A percentile compares a stretch with the other conserved stretches of the same genome.
Evolutionary conservation across 805 yeast genomes (phyloP).

Genomic region (Saccharomycopsis vini): DNA sequence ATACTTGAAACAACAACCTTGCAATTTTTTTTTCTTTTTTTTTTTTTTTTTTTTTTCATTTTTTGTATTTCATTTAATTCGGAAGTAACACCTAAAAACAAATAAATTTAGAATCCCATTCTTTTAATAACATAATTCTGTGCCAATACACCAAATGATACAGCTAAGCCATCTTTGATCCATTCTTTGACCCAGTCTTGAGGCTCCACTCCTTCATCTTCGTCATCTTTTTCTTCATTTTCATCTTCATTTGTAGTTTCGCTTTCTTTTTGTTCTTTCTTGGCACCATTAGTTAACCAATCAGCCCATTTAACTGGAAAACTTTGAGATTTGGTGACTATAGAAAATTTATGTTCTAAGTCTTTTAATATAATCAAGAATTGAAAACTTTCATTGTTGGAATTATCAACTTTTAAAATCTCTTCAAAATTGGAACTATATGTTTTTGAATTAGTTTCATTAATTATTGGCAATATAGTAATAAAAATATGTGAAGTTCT

Average conservation of each 20-base stretch:
- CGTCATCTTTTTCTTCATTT: conserved; percentile 28
- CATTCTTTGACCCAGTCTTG: conserved; percentile 74
- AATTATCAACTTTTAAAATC: conserved; percentile 30
- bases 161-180: conserved; percentile 69
- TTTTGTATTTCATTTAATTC: too few species aligned
- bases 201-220: conserved; percentile 55
- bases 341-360: conserved; percentile 63
- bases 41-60: too few species aligned
- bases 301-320: conserved; percentile 85
- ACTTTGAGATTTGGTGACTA: conserved; percentile 76
- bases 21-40: too few species aligned
- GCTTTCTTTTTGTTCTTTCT: conserved; percentile 19
- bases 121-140: conserved; percentile 85
- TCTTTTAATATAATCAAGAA: conserved; percentile 75
- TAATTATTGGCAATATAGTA: conserved; percentile 55
- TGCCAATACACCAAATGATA: conserved; percentile 78
- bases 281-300: conserved; percentile 63
- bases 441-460: conserved; percentile 15
- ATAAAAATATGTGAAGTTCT: conserved; percentile 54
- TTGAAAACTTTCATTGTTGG: conserved; percentile 47
- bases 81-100: too few species aligned
- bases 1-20: too few species aligned
- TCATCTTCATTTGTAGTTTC: conserved; percentile 26
- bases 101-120: conserved; percentile 55
- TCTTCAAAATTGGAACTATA: conserved; percentile 21